phyloP scores from a whole-genome alignment of 2,329 filamentous ascomycete genomes.

The Leptoxyphium fumago region DNA sequence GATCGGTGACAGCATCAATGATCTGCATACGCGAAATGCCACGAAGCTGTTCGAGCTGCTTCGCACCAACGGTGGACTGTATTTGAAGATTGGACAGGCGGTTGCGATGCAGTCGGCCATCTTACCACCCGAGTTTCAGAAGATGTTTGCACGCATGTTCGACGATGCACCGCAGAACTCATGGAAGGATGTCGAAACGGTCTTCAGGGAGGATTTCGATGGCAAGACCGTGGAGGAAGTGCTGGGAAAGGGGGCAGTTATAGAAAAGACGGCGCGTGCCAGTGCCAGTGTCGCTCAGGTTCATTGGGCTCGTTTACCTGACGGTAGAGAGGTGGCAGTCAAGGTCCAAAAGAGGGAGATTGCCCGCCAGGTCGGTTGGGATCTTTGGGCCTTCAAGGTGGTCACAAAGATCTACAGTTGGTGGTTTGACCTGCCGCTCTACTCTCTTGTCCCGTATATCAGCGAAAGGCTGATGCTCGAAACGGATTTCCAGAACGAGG shows the following conservation, averaged over 20 bases:
- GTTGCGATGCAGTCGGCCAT: slow-evolving; percentile 97
- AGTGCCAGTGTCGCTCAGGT: slow-evolving; percentile 94
- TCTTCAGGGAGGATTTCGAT: slow-evolving; percentile 82
- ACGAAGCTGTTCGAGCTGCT: slow-evolving; percentile 70
- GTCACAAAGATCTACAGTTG: slow-evolving; percentile 70
- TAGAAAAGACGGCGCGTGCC: slow-evolving; percentile 58
- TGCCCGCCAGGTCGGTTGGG: slow-evolving; percentile 77
- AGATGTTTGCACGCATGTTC: slow-evolving; percentile 94
- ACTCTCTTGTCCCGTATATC: slow-evolving; percentile 82
- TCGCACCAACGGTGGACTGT: slow-evolving; percentile 76
- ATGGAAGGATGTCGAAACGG: slow-evolving; percentile 72
- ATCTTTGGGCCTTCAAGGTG: slow-evolving; percentile 89
- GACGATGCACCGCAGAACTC: slow-evolving; percentile 90
- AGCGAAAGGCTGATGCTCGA: slow-evolving; percentile 82
- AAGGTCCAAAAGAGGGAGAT: slow-evolving; percentile 98
- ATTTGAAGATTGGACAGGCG: slow-evolving; percentile 95
- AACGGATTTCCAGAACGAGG: slow-evolving; percentile 89
- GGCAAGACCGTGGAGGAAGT: slow-evolving; percentile 72
- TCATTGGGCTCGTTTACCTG: slow-evolving; percentile 75
- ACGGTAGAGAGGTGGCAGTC: slow-evolving; percentile 83
- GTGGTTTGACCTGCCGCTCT: slow-evolving; percentile 87
- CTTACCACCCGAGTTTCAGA: slow-evolving; percentile 83
- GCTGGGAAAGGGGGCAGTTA: slow-evolving; percentile 56
- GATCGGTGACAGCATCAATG: slow-evolving; percentile 56
- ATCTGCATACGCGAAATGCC: slow-evolving; percentile 72